Evolutionary conservation across 2,329 filamentous ascomycete species (phyloP), one percentile per base, ranked within the genome.

Genomic region (Diaporthe citrichinensis): DNA sequence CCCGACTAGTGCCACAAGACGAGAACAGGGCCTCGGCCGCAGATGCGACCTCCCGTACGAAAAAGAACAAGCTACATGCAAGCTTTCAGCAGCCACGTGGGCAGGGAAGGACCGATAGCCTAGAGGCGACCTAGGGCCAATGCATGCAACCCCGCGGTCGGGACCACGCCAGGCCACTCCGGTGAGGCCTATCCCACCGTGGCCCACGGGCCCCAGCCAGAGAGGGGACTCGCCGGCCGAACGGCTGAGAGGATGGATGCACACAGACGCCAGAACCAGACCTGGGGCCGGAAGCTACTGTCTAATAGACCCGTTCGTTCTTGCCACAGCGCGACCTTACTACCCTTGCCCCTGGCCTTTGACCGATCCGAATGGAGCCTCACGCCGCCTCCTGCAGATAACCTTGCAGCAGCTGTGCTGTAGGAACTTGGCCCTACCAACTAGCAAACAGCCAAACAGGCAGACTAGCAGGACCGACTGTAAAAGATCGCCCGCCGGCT

Each of bases 91-190:
- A 28, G 46, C 65, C 65, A 68, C 65, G 65, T 68, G 65, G 65
- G 65, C 46, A 68, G 65, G 65, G 65, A 68, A 39, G 65, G 65
- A 68, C 65, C 65, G 65, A 68, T 28, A 39, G 46, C 46, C 34
- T 68, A 68, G 65, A 20, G 46, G 28, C 46, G 46, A 14, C 46
- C 34, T 41, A 61, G 58, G 12, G 44, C 28, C 62, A n/a, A n/a
- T 14, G 23, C 59, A 62, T 68, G 44, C 62, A 39, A 68, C 62
- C 65, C 65, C 46, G 65, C 65, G 65, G 46, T 53, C 65, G 46
- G 65, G 65, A 36, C 23, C 46, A 68, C 62, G 28, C 31, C 23
- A 68, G 61, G 61, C 61, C 61, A 68, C 44, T 68, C 65, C 34
- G 49, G 39, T 46, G 59, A 65, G 41, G 61, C 31, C 44, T 51